Evolutionary conservation across 805 yeast genomes (phyloP), one percentile per base, ranked within the genome.

Genomic region (Yarrowia bubula): DNA sequence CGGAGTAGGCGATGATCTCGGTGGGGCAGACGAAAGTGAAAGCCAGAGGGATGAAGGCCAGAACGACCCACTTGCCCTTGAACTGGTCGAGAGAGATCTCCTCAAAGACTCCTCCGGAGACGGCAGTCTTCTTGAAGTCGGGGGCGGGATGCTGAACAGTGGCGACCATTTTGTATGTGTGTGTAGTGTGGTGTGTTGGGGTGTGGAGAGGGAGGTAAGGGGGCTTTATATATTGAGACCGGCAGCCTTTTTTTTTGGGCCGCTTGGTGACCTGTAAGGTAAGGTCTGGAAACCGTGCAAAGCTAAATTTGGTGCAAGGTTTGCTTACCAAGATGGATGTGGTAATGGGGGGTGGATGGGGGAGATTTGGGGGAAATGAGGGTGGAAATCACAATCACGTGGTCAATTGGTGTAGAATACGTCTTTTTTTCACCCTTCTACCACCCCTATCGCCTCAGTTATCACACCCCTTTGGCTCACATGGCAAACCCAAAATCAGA

Each of bases 1-100:
- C 97, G 69, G 97, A 90, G 88, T 92, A 95, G 73, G 98, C 98
- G 80, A 95, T 87, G 83, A 95, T 92, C 84, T 95, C 98, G 72
- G 99, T 95, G 80, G 99, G 99, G 83, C 99, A 95, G 70, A 95
- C 98, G 73, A 95, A 95, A 68, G 99, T 95, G 92, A 95, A 95
- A 63, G 99, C 99, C 85, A 93, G 83, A 80, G 99, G 99, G 78
- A 95, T 88, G 83, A 95, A 95, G 69, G 96, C 98, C 75, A 95
- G 84, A 70, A 95, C 81, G 72, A 95, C 97, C 96, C 98, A 95
- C 82, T 95, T 90, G 76, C 99, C 99, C 83, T 88, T 88, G 90
- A 88, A 95, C 81, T 90, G 89, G 75, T 93, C 98, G 73, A 95
- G 87, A 68, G 96, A 84, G 73, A 95, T 84, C 76, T 95, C 98